Conservation (phyloP, 2,329 filamentous ascomycete genomes). For the Fusarium decemcellulare region DNA sequence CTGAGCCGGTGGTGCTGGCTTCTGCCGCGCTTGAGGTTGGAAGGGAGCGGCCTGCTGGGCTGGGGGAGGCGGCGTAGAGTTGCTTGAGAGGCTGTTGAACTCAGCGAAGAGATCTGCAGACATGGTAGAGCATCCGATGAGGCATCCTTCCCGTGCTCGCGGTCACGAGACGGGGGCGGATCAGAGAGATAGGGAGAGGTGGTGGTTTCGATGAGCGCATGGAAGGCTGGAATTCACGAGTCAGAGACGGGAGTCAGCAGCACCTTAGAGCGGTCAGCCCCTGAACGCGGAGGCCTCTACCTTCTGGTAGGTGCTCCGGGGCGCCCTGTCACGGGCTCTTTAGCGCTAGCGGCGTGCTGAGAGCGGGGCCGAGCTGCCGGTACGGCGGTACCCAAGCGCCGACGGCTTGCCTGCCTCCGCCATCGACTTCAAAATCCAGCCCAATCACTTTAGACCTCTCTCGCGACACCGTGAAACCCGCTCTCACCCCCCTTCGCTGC, state of each 20-base stretch:
- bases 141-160: conserved; percentile 28
- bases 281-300: conserved; percentile 25
- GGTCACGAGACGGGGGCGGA: conserved; percentile 20
- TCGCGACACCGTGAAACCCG: background rate
- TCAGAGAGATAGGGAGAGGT: background rate
- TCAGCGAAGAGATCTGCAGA: conserved; percentile 77
- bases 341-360: conserved; percentile 14
- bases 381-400: conserved; percentile 23
- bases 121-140: conserved; percentile 58
- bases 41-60: conserved; percentile 27
- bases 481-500: conserved; percentile 3
- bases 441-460: conserved; percentile 6
- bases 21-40: conserved; percentile 28
- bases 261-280: conserved; percentile 26
- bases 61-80: conserved; percentile 48
- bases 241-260: background rate
- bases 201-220: conserved; percentile 12
- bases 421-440: conserved; percentile 28
- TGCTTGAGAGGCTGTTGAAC: conserved; percentile 66
- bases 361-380: conserved; percentile 36
- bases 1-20: conserved; percentile 17
- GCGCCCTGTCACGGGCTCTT: conserved; percentile 13
- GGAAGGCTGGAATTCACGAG: conserved; percentile 8
- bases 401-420: conserved; percentile 21
- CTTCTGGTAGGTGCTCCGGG: conserved; percentile 5